Base-by-base conservation (phyloP, 495 filamentous ascomycete genomes). In the Talaromyces nanjingensis region DNA sequence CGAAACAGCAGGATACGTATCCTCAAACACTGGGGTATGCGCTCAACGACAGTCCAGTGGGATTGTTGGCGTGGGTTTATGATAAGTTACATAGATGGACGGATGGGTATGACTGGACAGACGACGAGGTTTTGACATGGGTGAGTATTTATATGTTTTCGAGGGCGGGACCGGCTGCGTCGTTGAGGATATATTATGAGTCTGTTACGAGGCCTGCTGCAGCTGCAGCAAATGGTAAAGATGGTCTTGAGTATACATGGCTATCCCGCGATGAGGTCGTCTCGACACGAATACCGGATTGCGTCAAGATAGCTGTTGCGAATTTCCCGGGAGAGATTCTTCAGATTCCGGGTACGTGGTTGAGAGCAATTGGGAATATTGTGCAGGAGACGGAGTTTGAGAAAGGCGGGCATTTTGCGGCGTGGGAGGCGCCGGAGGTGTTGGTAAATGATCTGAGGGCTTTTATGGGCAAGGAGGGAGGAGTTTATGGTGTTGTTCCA, bases 61-160 rank as follows among this genome's bases (percentile, higher is more conserved):
- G 71, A 9, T 66, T 85, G 16, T 71, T 84, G 2, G 75, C 81
- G 4, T 86, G 83, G 83, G 81, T 85, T 18, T 82, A 80, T 64
- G 81, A 84, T 55, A 83, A 84, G 62, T 69, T 85, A 49, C 76
- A 82, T 61, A 67, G 69, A 59, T 83, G 81, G 79, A 76, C 80
- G 0, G 82, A 84, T 54, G 63, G 47, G 22, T 84, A 83, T 63
- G 64, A 73, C 1, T 86, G 82, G 81, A 82, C 79, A 0, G 79
- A 82, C 45, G 81, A 84, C 31, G 81, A 83, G 68, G 76, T 85
- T 22, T 62, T 84, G 45, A 83, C 80, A 0, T 85, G 83, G 83
- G 72, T 84, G 20, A 77, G 72, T 64, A 74, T 84, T 16, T 84
- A 85, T 67, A 76, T 70, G 37, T 83, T 84, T 69, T 79, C 78